Conservation (phyloP, 805 yeast genomes). For the Candida vartiovaarae region DNA sequence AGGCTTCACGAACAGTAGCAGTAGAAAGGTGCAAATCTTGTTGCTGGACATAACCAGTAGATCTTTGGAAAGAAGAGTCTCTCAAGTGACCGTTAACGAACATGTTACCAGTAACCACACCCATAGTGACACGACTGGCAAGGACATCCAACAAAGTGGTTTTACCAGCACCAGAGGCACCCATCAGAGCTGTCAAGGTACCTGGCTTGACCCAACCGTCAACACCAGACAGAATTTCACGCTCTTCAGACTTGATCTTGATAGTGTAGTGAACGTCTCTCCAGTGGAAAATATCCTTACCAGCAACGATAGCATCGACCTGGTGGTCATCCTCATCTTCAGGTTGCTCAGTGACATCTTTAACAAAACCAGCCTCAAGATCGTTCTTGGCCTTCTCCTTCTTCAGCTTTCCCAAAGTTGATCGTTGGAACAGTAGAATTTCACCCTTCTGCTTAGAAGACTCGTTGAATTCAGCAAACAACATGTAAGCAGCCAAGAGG, state of each 20-base stretch:
- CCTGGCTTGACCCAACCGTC: conserved; percentile 86
- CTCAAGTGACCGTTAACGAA: conserved; percentile 56
- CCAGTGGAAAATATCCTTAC: conserved; percentile 67
- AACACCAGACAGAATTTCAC: conserved; percentile 56
- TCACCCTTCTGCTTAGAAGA: conserved; percentile 70
- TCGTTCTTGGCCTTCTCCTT: conserved; percentile 29
- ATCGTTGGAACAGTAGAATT: conserved; percentile 49
- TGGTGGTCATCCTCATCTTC: conserved; percentile 10
- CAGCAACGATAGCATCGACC: conserved; percentile 26
- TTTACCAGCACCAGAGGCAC: conserved; percentile 79
- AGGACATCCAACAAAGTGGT: conserved; percentile 66
- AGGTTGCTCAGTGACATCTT: conserved; percentile 26
- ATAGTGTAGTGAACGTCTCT: conserved; percentile 66
- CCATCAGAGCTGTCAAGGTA: conserved; percentile 71
- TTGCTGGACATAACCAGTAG: conserved; percentile 60
- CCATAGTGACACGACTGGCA: conserved; percentile 63
- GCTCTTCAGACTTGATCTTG: conserved; percentile 49
- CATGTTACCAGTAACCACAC: conserved; percentile 63
- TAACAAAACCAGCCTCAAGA: conserved; percentile 24
- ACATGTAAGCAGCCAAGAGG: conserved; percentile 47
- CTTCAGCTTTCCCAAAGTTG: conserved; percentile 39
- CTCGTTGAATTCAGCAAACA: conserved; percentile 48
- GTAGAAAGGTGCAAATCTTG: conserved; percentile 64
- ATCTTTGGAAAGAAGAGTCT: conserved; percentile 53
- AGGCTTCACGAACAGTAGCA: conserved; percentile 67